Percentiles rank a stretch among this genome's conserved stretches.
Evolutionary conservation across 768 basidiomycete species (phyloP).

Genomic region (Fomitopsis serialis): DNA sequence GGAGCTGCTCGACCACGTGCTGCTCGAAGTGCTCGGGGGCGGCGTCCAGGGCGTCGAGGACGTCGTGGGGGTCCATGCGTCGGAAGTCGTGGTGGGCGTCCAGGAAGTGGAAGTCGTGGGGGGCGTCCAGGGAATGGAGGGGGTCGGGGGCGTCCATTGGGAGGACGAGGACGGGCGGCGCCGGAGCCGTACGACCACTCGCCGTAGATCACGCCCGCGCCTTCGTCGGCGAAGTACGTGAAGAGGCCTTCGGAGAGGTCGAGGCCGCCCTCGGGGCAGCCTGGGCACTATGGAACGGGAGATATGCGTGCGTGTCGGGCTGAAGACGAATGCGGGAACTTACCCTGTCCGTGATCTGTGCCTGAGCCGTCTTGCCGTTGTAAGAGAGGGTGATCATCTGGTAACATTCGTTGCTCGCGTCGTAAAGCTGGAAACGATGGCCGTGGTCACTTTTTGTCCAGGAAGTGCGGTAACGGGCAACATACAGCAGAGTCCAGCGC

Average conservation of each 20-base stretch:
- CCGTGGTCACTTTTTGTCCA: not conserved
- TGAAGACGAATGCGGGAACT: not conserved
- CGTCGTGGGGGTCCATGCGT: slow-evolving; percentile 9
- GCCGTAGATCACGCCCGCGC: slow-evolving; percentile 53
- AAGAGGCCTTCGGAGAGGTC: slow-evolving; percentile 71
- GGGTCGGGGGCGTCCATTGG: slow-evolving; percentile 18
- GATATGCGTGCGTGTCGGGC: not conserved
- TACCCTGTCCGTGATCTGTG: slow-evolving; percentile 62
- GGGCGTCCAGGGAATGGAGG: slow-evolving; percentile 8
- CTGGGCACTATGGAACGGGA: slow-evolving; percentile 46
- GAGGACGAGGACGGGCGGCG: slow-evolving; percentile 13
- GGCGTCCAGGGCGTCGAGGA: slow-evolving; percentile 10
- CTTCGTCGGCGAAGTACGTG: slow-evolving; percentile 44
- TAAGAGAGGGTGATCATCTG: slow-evolving; percentile 54
- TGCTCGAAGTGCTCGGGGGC: slow-evolving; percentile 1
- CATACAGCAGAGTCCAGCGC: slow-evolving; percentile 33
- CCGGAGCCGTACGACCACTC: slow-evolving; percentile 52
- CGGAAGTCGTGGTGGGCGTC: slow-evolving; percentile 20
- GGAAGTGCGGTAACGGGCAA: not conserved
- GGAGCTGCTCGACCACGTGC: not conserved
- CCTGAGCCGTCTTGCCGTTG: slow-evolving; percentile 52
- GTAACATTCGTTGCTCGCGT: slow-evolving; percentile 38
- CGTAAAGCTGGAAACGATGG: not conserved
- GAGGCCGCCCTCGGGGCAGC: slow-evolving; percentile 59
- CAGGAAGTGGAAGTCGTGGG: slow-evolving; percentile 6